Percentiles rank a stretch among this genome's conserved stretches.
Evolutionary conservation across 1,284 basidiomycete genomes (phyloP).

Genomic region (Tilletia indica): DNA sequence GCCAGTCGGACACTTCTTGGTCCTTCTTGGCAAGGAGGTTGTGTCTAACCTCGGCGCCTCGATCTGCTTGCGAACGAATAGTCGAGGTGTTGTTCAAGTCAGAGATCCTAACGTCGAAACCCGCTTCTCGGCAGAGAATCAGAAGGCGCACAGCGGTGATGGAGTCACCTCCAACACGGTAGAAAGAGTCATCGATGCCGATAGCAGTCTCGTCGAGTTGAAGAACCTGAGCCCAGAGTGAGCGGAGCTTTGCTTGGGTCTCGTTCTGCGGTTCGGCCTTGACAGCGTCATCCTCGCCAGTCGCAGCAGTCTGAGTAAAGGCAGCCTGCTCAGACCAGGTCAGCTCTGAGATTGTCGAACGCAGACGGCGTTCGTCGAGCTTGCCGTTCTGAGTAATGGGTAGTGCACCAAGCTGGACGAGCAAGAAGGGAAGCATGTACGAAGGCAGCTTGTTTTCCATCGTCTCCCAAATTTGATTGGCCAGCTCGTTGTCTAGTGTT

Average conservation of each 20-base stretch:
- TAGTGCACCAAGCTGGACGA: neutral
- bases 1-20: neutral
- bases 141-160: slow-evolving; percentile 2
- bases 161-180: neutral
- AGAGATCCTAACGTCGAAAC: slow-evolving; percentile 1
- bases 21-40: slow-evolving; percentile 1
- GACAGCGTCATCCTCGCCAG: neutral
- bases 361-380: neutral
- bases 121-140: neutral
- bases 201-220: neutral
- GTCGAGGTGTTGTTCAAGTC: slow-evolving; percentile 7
- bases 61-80: neutral
- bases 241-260: neutral
- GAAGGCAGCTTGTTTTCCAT: neutral
- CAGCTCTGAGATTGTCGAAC: neutral
- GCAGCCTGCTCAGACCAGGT: neutral
- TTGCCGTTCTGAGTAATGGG: slow-evolving; percentile 2
- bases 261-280: slow-evolving; percentile 5
- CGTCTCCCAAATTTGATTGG: neutral
- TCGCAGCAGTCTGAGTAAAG: neutral
- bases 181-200: slow-evolving; percentile 5
- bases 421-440: neutral
- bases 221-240: neutral
- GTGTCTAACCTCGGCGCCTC: neutral
- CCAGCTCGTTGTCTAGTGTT: neutral